Conservation (phyloP, 768 basidiomycete genomes). For the Lactarius evosmus region DNA sequence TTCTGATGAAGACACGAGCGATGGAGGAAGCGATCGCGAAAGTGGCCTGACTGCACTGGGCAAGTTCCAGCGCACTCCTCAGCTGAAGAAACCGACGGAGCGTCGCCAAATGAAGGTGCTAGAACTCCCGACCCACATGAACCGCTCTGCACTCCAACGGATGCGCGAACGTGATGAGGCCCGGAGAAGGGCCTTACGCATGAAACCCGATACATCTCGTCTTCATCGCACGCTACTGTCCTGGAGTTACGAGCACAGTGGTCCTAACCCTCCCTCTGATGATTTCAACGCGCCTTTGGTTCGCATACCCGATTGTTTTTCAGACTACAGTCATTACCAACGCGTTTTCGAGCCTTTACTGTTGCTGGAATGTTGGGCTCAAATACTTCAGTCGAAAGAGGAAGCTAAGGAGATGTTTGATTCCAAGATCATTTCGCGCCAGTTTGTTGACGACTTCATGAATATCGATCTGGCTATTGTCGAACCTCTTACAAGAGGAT, state of each 20-base stretch:
- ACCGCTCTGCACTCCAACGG: conserved; percentile 48
- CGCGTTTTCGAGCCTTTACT: conserved; percentile 80
- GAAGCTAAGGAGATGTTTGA: conserved; percentile 51
- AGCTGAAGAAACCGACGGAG: conserved; percentile 52
- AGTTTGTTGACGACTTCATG: conserved; percentile 76
- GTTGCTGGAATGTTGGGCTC: conserved; percentile 87
- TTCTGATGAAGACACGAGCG: conserved; percentile 40
- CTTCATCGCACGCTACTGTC: conserved; percentile 77
- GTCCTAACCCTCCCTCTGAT: conserved; percentile 58
- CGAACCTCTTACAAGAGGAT: conserved; percentile 60
- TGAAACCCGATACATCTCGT: conserved; percentile 77
- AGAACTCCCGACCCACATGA: conserved; percentile 46
- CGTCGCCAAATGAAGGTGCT: conserved; percentile 63
- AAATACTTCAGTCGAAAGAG: conserved; percentile 75
- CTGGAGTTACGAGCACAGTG: conserved; percentile 78
- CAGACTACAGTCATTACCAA: conserved; percentile 62
- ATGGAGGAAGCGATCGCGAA: conserved; percentile 39
- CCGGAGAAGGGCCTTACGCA: conserved; percentile 58
- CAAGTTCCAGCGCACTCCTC: conserved; percentile 34
- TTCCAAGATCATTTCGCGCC: conserved; percentile 64
- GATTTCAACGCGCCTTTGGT: conserved; percentile 35
- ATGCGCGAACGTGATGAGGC: conserved; percentile 57
- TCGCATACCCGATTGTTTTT: conserved; percentile 64
- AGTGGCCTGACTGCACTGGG: conserved; percentile 30
- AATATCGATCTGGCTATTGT: conserved; percentile 70